Base-by-base conservation (phyloP, 176 grass and related monocot species). In the Puccinellia tenuiflora region DNA sequence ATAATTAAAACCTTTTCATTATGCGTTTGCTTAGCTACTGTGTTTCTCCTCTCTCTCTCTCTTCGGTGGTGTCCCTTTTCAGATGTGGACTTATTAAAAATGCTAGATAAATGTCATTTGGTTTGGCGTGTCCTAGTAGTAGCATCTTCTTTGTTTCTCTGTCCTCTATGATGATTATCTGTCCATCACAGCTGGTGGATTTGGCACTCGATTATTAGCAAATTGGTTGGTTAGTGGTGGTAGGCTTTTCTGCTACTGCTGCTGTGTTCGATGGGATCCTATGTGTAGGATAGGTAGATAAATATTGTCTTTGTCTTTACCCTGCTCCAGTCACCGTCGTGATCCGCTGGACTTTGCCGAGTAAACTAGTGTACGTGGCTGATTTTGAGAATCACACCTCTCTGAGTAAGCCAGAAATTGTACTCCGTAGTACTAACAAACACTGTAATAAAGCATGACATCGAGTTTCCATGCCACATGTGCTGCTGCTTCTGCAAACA, bases 161-260 rank as follows among this genome's bases (percentile, higher is more conserved):
- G 80, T 90, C 84, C 9, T 84, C 75, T 83, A 80, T 87, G 84
- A 87, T 90, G 84, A 65, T 11, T 17, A 17, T 59, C 24, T 84
- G 64, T 82, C 55, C 28, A 38, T 73, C 54, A 5, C 16, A 57
- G 8, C 5, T 3, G 46, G 62, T 73, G 38, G 57, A 48, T 83
- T 83, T 73, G 7, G 46, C 48, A 74, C 20, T 48, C 52, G 8
- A 9, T 85, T 71, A 9, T 85, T 71, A 81, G 20, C 77, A 25
- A 20, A 48, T 68, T 57, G 66, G 47, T 68, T 66, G 79, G 55
- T 67, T 67, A 35, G 54, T 83, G 79, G 73, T 73, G 35, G 79
- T 48, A 75, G 57, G 28, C 76, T 12, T n/a, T 13, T n/a, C n/a
- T n/a, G n/a, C n/a, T n/a, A n/a, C 6, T 24, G 10, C 3, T 48